A percentile compares a stretch with the other conserved stretches of the same genome.
Conservation (phyloP, 73 alveolate species). For the Loxodes magnus region DNA sequence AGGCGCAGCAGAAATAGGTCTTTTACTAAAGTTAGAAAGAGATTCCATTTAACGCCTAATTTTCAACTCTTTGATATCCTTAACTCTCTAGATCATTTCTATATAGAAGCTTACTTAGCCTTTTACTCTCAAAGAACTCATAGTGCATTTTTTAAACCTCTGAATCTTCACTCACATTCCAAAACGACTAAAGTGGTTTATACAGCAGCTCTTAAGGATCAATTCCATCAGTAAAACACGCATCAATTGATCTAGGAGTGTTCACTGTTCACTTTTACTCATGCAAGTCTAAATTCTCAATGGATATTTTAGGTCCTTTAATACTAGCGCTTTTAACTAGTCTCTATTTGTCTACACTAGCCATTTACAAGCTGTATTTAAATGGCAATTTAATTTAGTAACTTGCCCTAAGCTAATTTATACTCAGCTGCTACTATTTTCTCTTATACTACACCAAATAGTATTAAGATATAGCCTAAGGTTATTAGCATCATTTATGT, state of each 20-base stretch:
- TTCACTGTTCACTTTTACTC: neutral
- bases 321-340: no score
- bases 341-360: no score
- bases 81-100: neutral
- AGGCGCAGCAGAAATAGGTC: no score
- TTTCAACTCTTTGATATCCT: neutral
- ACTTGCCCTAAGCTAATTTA: no score
- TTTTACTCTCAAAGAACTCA: constrained; percentile 3
- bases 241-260: constrained; percentile 13
- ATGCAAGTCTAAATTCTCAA: neutral
- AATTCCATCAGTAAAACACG: constrained; percentile 8
- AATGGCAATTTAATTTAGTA: no score
- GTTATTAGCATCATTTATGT: no score
- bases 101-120: neutral
- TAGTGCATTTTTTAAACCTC: neutral
- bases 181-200: neutral
- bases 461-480: no score
- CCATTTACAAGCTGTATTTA: no score
- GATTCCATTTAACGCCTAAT: neutral
- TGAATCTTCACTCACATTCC: no score
- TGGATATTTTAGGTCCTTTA: no score
- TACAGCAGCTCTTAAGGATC: constrained; percentile 14
- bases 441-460: no score
- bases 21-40: neutral
- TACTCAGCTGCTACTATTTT: no score